phyloP scores from a whole-genome alignment of 2,329 filamentous ascomycete species.

The Eutypella sp. region DNA sequence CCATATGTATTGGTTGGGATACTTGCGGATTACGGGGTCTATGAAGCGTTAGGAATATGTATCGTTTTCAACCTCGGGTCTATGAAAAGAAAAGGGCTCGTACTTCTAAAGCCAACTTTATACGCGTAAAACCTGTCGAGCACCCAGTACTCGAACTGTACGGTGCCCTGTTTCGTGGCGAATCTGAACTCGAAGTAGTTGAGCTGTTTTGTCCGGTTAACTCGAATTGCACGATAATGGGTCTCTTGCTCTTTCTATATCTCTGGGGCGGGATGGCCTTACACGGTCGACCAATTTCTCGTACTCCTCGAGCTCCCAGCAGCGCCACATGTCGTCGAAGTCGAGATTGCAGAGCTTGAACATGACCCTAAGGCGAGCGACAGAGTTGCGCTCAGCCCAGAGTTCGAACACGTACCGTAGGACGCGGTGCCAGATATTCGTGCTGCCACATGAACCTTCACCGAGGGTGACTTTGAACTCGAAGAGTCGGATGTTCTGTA shows the following conservation, averaged over 20 bases:
- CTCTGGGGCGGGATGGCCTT: neutral
- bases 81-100: conserved; percentile 6
- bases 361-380: conserved; percentile 25
- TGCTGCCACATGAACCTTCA: conserved; percentile 19
- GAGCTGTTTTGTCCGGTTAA: conserved; percentile 13
- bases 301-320: conserved; percentile 17
- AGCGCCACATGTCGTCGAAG: conserved; percentile 12
- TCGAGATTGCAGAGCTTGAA: conserved; percentile 23
- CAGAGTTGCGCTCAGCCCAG: conserved; percentile 21
- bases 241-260: neutral
- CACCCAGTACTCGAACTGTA: conserved; percentile 25
- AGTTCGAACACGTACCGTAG: conserved; percentile 21
- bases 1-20: conserved; percentile 26
- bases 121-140: conserved; percentile 22
- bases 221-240: too few relatives aligned
- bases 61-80: conserved; percentile 5
- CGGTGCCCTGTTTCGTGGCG: conserved; percentile 15
- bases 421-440: conserved; percentile 22
- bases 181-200: conserved; percentile 20
- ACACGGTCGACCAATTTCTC: conserved; percentile 16
- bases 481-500: conserved; percentile 27
- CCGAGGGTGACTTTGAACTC: conserved; percentile 28
- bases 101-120: conserved; percentile 20
- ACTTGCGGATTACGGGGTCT: conserved; percentile 23
- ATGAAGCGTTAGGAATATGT: neutral